A percentile compares a stretch with the other conserved stretches of the same genome.
These are phyloP conservation scores for Reticulomyxa filosa DNA, from an alignment of 78 protist genomes.

Conservation along the genomic window DNA sequence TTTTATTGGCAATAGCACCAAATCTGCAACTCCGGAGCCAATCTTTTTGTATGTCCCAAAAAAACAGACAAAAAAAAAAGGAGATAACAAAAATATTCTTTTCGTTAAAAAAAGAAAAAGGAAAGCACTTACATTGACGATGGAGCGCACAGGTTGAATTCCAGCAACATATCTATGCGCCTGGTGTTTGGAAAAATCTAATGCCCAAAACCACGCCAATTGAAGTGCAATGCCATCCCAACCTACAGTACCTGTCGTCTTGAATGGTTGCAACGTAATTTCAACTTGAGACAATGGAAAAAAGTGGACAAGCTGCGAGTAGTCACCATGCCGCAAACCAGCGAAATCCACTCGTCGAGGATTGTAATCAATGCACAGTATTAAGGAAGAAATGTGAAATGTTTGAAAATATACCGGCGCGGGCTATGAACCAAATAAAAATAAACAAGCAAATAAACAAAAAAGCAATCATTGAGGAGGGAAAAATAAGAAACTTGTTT, in stretches of 20 bases:
- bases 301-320: neutral
- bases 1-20: neutral
- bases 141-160: neutral
- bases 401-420: neutral
- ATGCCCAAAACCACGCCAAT: neutral
- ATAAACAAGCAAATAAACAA: no score
- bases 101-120: no score
- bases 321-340: neutral
- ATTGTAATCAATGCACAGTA: neutral
- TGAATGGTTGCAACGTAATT: neutral
- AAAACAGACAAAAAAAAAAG: no score
- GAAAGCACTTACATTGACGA: no score
- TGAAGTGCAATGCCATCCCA: neutral
- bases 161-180: neutral
- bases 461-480: neutral
- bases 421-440: no score
- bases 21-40: neutral
- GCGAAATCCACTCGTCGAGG: neutral
- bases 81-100: no score
- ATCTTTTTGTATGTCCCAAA: no score
- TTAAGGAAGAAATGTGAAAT: neutral
- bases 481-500: neutral
- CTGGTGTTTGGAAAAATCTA: neutral
- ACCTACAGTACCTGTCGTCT: neutral
- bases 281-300: neutral